Percentiles rank a stretch among this genome's conserved stretches.
Evolutionary conservation across 768 basidiomycete genomes (phyloP).

Genomic region (Mycena filopes): DNA sequence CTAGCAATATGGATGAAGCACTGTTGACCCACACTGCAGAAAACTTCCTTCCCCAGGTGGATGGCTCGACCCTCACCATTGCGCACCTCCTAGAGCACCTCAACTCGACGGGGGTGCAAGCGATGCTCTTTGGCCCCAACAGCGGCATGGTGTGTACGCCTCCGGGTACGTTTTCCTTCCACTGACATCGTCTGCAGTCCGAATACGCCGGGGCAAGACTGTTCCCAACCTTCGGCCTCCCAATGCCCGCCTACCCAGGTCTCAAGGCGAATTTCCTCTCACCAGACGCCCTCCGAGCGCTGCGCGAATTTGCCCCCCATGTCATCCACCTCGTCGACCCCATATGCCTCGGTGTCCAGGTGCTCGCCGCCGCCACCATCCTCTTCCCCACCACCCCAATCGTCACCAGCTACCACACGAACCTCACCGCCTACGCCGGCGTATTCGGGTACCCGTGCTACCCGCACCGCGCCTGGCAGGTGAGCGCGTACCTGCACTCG

Average conservation of each 20-base stretch:
- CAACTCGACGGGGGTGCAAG: constrained; percentile 50
- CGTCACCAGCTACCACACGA: constrained; percentile 30
- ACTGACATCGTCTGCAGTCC: too few species aligned
- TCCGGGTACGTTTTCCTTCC: too few species aligned
- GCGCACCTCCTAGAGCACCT: constrained; percentile 54
- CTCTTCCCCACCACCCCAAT: constrained; percentile 35
- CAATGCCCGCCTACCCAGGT: constrained; percentile 15
- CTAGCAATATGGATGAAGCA: too few species aligned
- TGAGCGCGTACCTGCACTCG: background rate
- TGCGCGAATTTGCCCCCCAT: constrained; percentile 42
- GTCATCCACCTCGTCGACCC: constrained; percentile 55
- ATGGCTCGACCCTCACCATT: constrained; percentile 56
- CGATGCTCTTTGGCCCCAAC: constrained; percentile 53
- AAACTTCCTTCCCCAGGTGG: constrained; percentile 54
- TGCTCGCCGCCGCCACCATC: constrained; percentile 47
- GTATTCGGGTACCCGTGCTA: constrained; percentile 31
- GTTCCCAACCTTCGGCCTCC: background rate
- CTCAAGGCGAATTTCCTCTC: constrained; percentile 32
- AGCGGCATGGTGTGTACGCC: constrained; percentile 25
- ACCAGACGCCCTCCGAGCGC: constrained; percentile 13
- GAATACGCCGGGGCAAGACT: background rate
- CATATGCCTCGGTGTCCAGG: constrained; percentile 9
- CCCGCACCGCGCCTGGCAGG: constrained; percentile 1
- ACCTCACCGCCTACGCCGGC: constrained; percentile 31
- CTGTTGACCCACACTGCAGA: constrained; percentile 33